A percentile compares a stretch with the other conserved stretches of the same genome.
Evolutionary conservation across 805 yeast genomes (phyloP).

Genomic region (Saturnispora diversa): DNA sequence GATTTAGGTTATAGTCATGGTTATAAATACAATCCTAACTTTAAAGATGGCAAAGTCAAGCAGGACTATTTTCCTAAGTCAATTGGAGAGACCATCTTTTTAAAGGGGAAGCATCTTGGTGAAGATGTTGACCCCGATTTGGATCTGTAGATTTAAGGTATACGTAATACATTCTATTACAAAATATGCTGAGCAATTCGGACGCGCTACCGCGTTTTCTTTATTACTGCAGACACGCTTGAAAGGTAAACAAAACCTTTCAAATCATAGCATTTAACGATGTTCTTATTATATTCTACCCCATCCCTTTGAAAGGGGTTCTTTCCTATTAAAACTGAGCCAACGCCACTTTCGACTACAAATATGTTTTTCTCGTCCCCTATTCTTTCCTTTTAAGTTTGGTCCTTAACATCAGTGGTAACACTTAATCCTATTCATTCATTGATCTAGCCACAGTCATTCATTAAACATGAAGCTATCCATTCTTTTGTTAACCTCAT

Average conservation of each 20-base stretch:
- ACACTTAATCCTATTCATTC: neutral
- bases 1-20: constrained; percentile 78
- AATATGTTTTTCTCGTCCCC: neutral
- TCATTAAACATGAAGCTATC: neutral
- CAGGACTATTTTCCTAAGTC: constrained; percentile 74
- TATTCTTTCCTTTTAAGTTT: neutral
- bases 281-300: too few species aligned
- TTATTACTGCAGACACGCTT: neutral
- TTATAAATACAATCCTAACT: constrained; percentile 87
- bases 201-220: constrained; percentile 5
- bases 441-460: neutral
- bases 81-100: constrained; percentile 39
- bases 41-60: constrained; percentile 55
- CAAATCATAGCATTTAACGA: neutral
- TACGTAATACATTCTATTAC: neutral
- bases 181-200: constrained; percentile 1
- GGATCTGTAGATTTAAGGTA: constrained; percentile 1
- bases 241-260: neutral
- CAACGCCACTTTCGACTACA: neutral
- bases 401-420: neutral
- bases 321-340: neutral
- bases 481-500: too few species aligned
- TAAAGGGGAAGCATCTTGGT: constrained; percentile 54
- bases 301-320: neutral
- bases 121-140: constrained; percentile 36